phyloP scores from a whole-genome alignment of 768 basidiomycete genomes.

The Suillus brevipes region DNA sequence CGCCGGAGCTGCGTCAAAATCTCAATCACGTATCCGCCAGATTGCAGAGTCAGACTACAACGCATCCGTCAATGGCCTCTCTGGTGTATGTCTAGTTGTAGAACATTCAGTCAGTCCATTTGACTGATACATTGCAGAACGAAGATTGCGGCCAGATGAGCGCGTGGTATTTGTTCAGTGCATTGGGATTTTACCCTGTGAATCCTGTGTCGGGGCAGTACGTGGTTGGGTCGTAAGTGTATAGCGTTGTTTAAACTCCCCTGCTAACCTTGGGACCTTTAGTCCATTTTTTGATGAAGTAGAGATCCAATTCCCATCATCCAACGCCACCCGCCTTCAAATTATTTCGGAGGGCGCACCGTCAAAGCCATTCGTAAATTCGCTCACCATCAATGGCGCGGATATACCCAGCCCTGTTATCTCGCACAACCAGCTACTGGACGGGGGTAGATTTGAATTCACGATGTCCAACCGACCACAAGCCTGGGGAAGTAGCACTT shows the following conservation, averaged over 20 bases:
- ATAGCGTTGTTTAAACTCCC: not conserved
- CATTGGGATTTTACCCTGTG: conserved; percentile 84
- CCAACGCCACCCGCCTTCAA: conserved; percentile 36
- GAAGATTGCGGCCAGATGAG: conserved; percentile 93
- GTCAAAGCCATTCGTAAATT: conserved; percentile 59
- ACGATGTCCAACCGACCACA: conserved; percentile 59
- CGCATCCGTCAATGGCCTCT: conserved; percentile 64
- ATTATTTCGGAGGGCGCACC: conserved; percentile 60
- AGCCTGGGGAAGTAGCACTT: conserved; percentile 40
- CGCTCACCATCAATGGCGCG: conserved; percentile 56
- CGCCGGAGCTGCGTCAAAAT: conserved; percentile 67
- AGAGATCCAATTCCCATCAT: conserved; percentile 52
- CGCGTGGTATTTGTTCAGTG: conserved; percentile 83
- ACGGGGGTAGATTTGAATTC: conserved; percentile 60
- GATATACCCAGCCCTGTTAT: conserved; percentile 48
- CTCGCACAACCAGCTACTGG: conserved; percentile 56
- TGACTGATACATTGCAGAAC: conserved; percentile 46
- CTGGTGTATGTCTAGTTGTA: conserved; percentile 51
- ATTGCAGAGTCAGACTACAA: conserved; percentile 69
- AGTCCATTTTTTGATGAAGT: conserved; percentile 57
- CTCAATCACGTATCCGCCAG: conserved; percentile 68
- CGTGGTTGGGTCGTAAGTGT: conserved; percentile 67
- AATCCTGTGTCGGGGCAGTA: conserved; percentile 79
- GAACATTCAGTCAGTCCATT: not conserved
- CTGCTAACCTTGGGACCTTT: not conserved